phyloP scores from a whole-genome alignment of 139 green algal species.

The Coccomyxa sp. region DNA sequence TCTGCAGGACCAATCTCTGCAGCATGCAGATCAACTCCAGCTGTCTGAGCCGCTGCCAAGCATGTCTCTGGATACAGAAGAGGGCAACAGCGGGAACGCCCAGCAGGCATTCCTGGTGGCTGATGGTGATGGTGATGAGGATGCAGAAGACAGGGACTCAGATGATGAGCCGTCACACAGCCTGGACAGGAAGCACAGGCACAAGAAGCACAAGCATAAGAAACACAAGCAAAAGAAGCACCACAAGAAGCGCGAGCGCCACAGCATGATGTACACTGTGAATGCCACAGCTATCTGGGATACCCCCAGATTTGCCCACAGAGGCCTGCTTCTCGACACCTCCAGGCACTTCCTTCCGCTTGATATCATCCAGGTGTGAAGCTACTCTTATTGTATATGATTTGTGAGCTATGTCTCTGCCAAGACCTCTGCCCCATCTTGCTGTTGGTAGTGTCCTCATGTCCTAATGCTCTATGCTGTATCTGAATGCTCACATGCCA shows the following conservation, averaged over 20 bases:
- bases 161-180: neutral
- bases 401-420: no score
- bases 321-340: slow-evolving; percentile 59
- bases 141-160: neutral
- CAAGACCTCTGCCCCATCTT: no score
- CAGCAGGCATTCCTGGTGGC: neutral
- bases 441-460: no score
- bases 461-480: no score
- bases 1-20: neutral
- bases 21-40: no score
- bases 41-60: no score
- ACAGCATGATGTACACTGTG: slow-evolving; percentile 10
- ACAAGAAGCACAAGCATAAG: slow-evolving; percentile 17
- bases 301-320: slow-evolving; percentile 36
- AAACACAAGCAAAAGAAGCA: slow-evolving; percentile 9
- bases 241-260: slow-evolving; percentile 1
- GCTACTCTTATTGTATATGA: no score
- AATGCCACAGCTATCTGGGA: slow-evolving; percentile 34
- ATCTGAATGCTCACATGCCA: no score
- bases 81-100: neutral
- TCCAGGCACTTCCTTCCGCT: slow-evolving; percentile 55
- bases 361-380: slow-evolving; percentile 24
- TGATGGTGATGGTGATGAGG: neutral
- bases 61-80: no score
- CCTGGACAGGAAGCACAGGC: neutral